Conservation (phyloP, 2,329 filamentous ascomycete genomes). For the Colletotrichum theobromicola region DNA sequence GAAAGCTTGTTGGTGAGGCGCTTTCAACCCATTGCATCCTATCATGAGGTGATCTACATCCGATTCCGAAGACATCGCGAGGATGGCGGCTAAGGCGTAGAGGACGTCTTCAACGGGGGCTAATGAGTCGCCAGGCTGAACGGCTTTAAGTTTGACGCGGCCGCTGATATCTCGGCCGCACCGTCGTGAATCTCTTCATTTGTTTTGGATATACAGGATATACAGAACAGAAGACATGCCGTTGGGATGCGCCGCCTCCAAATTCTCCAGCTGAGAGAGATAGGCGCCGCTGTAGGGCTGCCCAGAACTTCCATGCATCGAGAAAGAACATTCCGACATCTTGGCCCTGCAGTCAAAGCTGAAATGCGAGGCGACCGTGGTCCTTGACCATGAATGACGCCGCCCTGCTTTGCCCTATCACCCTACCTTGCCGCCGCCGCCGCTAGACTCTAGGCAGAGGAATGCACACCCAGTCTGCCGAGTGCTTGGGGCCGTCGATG, state of each 20-base stretch:
- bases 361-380: conserved; percentile 7
- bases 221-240: background rate
- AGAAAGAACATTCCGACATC: background rate
- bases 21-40: background rate
- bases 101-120: background rate
- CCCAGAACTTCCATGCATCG: background rate
- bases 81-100: background rate
- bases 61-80: background rate
- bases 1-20: background rate
- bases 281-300: background rate
- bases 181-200: background rate
- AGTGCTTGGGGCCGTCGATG: background rate
- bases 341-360: background rate
- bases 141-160: background rate
- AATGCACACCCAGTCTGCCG: conserved; percentile 4
- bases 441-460: background rate
- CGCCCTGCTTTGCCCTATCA: background rate
- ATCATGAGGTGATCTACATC: conserved; percentile 10
- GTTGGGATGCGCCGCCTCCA: background rate
- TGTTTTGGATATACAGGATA: background rate
- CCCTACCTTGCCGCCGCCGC: background rate
- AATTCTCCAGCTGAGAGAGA: background rate
- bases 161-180: background rate
- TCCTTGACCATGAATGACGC: background rate
- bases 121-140: background rate